Base-by-base conservation (phyloP, 257 asterid species). In the Solanum chilense region DNA sequence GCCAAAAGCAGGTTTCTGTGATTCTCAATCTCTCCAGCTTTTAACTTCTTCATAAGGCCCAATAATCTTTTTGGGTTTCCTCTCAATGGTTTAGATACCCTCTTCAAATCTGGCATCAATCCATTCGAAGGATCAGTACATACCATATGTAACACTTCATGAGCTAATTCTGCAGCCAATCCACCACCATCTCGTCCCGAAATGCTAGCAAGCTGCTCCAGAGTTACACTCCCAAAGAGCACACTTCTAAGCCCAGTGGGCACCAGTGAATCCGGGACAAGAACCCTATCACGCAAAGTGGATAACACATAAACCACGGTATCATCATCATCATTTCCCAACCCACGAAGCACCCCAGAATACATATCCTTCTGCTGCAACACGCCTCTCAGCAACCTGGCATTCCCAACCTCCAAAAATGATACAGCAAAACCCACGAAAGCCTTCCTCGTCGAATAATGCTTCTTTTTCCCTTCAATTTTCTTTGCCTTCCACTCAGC, bases 291-390 rank as follows among this genome's bases (percentile, higher is more conserved):
- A 3, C 93, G 90, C 87, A 97, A 90, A 62, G 91, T 89, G 13
- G 93, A 89, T 52, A 97, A 89, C 83, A 94, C 89, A 89, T 91
- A 87, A 68, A 90, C 91, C 74, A 91, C 91, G 29, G 94, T 94
- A 89, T 94, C 97, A 58, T 94, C 98, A 27, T 93, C 98, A 88
- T 96, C 99, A 85, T 90, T 90, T 85, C 95, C 99, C 84, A 96
- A 86, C 42, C 98, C 98, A 73, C 98, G 92, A 91, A 96, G 91
- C 64, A 95, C 98, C 68, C 98, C 98, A 0, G 95, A 95, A 89
- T 94, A 96, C 98, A 97, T 94, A 89, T 92, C 98, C 93, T 88
- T 97, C 90, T 94, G 92, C 62, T 95, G 98, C 94, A 97, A 91
- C 87, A 97, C 88, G n/a, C 93, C 97, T 88, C 98, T 93, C 93